Percentiles rank a stretch among this genome's conserved stretches.
phyloP scores from a whole-genome alignment of 2,329 filamentous ascomycete genomes.

The Ceratocystiopsis brevicomis region DNA sequence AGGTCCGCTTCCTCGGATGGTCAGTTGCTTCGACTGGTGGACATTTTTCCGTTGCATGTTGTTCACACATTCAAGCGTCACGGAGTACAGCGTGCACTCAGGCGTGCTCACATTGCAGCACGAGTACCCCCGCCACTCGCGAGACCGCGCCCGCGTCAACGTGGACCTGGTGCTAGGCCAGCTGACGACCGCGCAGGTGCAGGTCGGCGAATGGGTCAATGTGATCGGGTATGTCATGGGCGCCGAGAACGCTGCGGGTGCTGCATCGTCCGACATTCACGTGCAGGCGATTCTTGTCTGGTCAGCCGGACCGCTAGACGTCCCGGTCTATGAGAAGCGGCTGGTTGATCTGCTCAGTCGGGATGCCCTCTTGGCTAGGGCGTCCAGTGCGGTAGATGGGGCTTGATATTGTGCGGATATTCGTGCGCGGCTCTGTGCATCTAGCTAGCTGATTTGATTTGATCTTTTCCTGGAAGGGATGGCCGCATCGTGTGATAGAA shows the following conservation, averaged over 20 bases:
- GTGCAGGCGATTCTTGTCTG: conserved; percentile 66
- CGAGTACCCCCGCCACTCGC: conserved; percentile 31
- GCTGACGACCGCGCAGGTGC: conserved; percentile 42
- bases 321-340: conserved; percentile 51
- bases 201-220: conserved; percentile 74
- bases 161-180: conserved; percentile 50
- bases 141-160: conserved; percentile 42
- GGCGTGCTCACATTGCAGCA: conserved; percentile 52
- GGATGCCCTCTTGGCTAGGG: too few species aligned
- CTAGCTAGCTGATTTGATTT: too few species aligned
- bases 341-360: conserved; percentile 15
- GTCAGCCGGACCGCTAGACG: conserved; percentile 51
- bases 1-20: conserved; percentile 87
- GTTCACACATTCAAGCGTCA: conserved; percentile 22
- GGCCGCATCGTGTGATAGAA: too few species aligned
- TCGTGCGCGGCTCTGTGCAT: too few species aligned
- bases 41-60: too few species aligned
- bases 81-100: conserved; percentile 28
- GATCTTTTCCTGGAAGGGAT: too few species aligned
- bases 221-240: conserved; percentile 56
- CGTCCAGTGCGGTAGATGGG: too few species aligned
- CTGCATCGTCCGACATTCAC: conserved; percentile 14
- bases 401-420: too few species aligned
- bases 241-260: conserved; percentile 1
- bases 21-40: conserved; percentile 23